Percentiles rank a stretch among this genome's conserved stretches.
Evolutionary conservation across 1,284 basidiomycete species (phyloP).

Genomic region (Gomphus bonarii): DNA sequence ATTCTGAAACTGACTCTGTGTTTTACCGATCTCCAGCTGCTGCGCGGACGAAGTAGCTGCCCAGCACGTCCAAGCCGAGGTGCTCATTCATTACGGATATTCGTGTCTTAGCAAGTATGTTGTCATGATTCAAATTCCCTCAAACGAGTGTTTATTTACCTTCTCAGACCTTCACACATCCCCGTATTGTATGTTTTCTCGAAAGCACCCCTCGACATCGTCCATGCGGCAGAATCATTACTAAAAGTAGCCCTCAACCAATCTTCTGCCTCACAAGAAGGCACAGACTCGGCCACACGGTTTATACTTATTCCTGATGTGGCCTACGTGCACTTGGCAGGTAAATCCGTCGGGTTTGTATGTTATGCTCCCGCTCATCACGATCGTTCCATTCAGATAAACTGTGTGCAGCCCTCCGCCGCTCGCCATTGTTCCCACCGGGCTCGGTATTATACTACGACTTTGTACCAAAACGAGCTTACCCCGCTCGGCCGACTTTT

Average conservation of each 20-base stretch:
- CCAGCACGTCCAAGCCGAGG: conserved; percentile 87
- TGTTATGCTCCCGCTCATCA: background rate
- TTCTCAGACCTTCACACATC: conserved; percentile 43
- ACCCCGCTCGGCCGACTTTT: conserved; percentile 17
- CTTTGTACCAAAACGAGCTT: conserved; percentile 10
- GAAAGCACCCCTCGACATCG: conserved; percentile 45
- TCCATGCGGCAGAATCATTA: conserved; percentile 40
- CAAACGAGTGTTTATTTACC: background rate
- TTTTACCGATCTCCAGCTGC: conserved; percentile 46
- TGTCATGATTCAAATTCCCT: background rate
- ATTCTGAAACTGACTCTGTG: conserved; percentile 3
- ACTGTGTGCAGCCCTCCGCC: conserved; percentile 13
- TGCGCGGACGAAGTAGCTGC: conserved; percentile 97
- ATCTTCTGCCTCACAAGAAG: conserved; percentile 5
- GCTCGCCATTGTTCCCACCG: conserved; percentile 13
- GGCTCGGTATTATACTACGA: conserved; percentile 14
- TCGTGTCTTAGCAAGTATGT: conserved; percentile 86
- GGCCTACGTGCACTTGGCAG: conserved; percentile 61
- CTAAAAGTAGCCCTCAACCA: conserved; percentile 22
- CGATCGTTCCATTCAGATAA: conserved; percentile 17
- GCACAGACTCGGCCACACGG: conserved; percentile 4
- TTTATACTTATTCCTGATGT: conserved; percentile 73
- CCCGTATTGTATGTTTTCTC: conserved; percentile 85
- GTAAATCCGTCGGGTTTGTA: conserved; percentile 25
- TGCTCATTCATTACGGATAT: conserved; percentile 93